phyloP scores from a whole-genome alignment of 2,329 filamentous ascomycete species.

The Nemania sp. region DNA sequence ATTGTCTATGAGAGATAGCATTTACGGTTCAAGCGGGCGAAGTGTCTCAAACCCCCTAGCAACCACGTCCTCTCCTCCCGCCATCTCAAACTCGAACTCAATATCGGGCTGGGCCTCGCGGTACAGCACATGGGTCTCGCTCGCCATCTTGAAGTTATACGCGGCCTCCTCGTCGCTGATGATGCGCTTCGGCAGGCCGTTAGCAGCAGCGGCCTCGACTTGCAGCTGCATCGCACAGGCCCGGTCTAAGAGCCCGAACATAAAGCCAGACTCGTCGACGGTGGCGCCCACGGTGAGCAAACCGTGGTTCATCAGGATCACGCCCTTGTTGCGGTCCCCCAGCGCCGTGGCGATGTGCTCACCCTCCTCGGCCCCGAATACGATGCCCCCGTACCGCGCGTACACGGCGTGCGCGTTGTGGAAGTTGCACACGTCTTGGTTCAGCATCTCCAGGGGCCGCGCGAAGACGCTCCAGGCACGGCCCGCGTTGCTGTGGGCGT shows the following conservation, averaged over 20 bases:
- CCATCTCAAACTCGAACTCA: constrained; percentile 50
- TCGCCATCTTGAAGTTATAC: constrained; percentile 56
- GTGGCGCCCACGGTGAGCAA: constrained; percentile 77
- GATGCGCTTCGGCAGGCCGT: constrained; percentile 56
- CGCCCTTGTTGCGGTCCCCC: constrained; percentile 67
- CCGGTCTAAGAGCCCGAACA: constrained; percentile 74
- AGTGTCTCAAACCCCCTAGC: constrained; percentile 49
- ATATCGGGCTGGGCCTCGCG: constrained; percentile 52
- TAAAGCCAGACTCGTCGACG: constrained; percentile 79
- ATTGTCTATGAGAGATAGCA: background rate
- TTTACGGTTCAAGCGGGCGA: constrained; percentile 36
- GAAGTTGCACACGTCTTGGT: constrained; percentile 74
- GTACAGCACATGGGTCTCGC: constrained; percentile 50
- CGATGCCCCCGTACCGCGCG: constrained; percentile 63
- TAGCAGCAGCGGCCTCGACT: constrained; percentile 72
- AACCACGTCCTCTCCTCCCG: constrained; percentile 50
- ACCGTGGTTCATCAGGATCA: constrained; percentile 74
- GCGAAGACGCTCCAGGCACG: constrained; percentile 77
- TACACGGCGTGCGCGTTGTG: constrained; percentile 75
- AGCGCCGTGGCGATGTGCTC: constrained; percentile 72
- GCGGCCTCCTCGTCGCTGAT: constrained; percentile 58
- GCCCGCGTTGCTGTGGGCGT: constrained; percentile 74
- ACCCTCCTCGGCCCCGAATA: constrained; percentile 73
- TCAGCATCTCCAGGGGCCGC: constrained; percentile 75
- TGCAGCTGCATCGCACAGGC: constrained; percentile 75